Evolutionary conservation across 1,284 basidiomycete genomes (phyloP), one percentile per base, ranked within the genome.

Genomic region (Fistulina hepatica): DNA sequence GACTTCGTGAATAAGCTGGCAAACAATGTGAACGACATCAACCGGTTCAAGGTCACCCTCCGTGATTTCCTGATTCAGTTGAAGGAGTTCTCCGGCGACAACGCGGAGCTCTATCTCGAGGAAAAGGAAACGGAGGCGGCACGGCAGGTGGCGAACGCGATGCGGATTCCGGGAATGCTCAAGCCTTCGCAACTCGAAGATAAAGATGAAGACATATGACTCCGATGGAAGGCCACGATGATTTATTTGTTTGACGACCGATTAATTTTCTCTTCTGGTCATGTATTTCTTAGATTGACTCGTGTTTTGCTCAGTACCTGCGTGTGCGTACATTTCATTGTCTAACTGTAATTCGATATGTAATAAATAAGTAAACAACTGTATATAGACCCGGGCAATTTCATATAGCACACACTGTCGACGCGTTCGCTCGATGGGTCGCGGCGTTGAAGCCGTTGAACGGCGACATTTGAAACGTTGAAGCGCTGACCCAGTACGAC

Each of bases 91-190:
- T 82, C 79, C 13, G 85, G 80, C 1, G 68, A 70, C 46, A 70
- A 70, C 40, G 39, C 66, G 11, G 68, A 97, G 49, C 69, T 97
- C 26, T 97, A 74, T 64, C 66, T 90, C 42, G 95, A 97, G 54
- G 95, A 98, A 61, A 95, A 92, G 63, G 94, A 98, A 59, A 76
- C 78, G 4, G 93, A 95, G 59, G 70, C 40, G 63, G 77, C 65
- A 48, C 63, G 58, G 51, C 71, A 71, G 51, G 65, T 77, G 1
- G 76, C 81, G 44, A 73, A 80, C 22, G 93, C 93, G 13, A 85
- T 89, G 69, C 77, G 86, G 48, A 91, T 98, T 45, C 95, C 94
- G n/a, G 95, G 95, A 39, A 90, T 98, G 86, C 73, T 97, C 57
- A 97, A 97, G 63, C 94, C 94, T 21, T 84, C 82, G 49, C 88